Conservation (phyloP, 768 basidiomycete genomes). For the Rhizopogon roseolus region DNA sequence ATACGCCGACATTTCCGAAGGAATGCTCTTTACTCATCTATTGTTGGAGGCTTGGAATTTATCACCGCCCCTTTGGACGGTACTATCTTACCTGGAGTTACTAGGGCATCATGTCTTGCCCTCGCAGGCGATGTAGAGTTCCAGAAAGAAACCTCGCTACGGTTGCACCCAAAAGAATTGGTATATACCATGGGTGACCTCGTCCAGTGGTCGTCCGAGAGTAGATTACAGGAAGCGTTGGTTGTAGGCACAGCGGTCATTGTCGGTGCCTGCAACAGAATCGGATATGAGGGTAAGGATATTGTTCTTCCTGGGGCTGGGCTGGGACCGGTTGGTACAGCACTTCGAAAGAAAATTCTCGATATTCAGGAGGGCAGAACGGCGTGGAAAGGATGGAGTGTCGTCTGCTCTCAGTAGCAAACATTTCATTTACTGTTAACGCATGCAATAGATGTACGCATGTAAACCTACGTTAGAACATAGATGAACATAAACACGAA, state of each 20-base stretch:
- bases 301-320: conserved; percentile 54
- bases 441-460: too few relatives aligned
- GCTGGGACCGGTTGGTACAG: conserved; percentile 55
- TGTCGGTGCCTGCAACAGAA: conserved; percentile 64
- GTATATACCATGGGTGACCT: conserved; percentile 58
- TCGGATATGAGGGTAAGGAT: conserved; percentile 68
- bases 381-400: conserved; percentile 64
- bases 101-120: conserved; percentile 76
- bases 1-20: neutral
- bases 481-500: too few relatives aligned
- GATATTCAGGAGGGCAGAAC: conserved; percentile 70
- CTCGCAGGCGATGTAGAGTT: conserved; percentile 64
- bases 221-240: conserved; percentile 75
- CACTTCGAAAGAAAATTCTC: conserved; percentile 67
- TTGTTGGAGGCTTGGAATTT: conserved; percentile 64
- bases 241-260: conserved; percentile 83
- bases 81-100: conserved; percentile 89
- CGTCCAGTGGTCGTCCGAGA: conserved; percentile 47
- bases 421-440: too few relatives aligned
- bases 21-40: neutral
- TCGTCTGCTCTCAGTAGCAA: conserved; percentile 24
- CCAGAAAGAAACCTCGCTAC: conserved; percentile 16
- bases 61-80: conserved; percentile 88
- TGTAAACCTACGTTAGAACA: too few relatives aligned
- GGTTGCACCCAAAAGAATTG: conserved; percentile 49